Base-by-base conservation (phyloP, 208 protist species). In the Wallacemonas rigidus region DNA sequence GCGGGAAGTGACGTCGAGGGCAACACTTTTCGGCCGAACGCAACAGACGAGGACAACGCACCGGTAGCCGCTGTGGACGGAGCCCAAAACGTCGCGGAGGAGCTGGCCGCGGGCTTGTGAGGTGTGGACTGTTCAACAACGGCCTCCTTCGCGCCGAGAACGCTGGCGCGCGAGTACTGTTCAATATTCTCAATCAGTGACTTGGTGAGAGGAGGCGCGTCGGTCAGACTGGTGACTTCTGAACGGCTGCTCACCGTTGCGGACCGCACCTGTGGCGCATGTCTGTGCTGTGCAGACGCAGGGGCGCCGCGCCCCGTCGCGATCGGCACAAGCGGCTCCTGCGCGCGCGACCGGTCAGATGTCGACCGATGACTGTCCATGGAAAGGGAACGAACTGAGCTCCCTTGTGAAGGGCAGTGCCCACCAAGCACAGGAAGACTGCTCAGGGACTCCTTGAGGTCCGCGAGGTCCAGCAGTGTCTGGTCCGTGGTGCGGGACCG, bases 351-450 rank as follows among this genome's bases (percentile, higher is more conserved):
- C 1, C n/a, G 6, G 53, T 58, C 53, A 8, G 53, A 58, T 7
- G 53, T n/a, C 53, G 60, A 65, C 11, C 4, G 6, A 3, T n/a
- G 60, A 41, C 60, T 65, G 6, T 17, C 41, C 43, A 36, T 8
- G 7, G 43, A 65, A 38, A 41, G 50, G 11, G 60, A 14, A 4
- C 45, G 8, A 12, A 38, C 7, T 8, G 60, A 65, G 12, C 60
- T 35, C 3, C 50, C 5, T n/a, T 8, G 60, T 48, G 60, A 65
- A 5, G n/a, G 6, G 2, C 5, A 53, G 8, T 17, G 60, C n/a
- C 11, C 60, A 45, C 11, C 41, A n/a, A 65, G 60, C 26, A 41
- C 60, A 3, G 60, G 60, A 6, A 65, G 60, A 65, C 60, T 65
- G 7, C 41, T 48, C 11, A 65, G 40, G 41, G 60, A 65, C 9